Evolutionary conservation across 192 early-diverging fungal genomes (phyloP).

Genomic region (Chytriomyces sp.): DNA sequence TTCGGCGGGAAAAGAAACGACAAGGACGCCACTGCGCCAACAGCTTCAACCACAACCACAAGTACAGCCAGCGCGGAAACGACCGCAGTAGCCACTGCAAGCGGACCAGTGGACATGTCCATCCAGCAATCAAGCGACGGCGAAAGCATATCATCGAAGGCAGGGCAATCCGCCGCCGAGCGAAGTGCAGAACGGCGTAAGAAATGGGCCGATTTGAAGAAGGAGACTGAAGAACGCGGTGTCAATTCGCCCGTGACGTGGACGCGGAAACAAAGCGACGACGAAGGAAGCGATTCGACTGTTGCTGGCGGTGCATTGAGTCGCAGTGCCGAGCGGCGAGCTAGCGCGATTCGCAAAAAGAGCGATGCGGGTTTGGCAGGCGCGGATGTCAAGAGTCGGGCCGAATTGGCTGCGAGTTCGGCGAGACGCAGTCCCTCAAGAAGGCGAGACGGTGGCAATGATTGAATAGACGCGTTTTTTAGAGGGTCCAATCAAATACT

Average conservation of each 20-base stretch:
- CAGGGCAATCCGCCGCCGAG: not conserved
- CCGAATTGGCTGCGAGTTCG: not conserved
- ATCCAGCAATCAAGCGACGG: constrained; percentile 19
- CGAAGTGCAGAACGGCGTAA: constrained; percentile 13
- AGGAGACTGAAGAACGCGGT: not conserved
- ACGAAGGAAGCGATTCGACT: constrained; percentile 7
- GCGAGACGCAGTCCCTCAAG: not conserved
- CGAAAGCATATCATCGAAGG: constrained; percentile 4
- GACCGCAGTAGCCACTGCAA: not conserved
- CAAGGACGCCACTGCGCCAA: not conserved
- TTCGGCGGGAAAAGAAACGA: constrained; percentile 13
- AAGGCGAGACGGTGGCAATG: not conserved
- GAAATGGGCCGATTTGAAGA: constrained; percentile 35
- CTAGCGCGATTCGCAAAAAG: constrained; percentile 3
- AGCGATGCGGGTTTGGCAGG: constrained; percentile 18
- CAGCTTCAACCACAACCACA: not conserved
- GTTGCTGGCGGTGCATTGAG: not conserved
- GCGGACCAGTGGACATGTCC: not conserved
- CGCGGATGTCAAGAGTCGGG: not conserved
- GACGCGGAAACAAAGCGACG: not conserved
- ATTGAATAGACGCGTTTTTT: not conserved
- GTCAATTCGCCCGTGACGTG: not conserved
- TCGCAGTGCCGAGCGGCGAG: not conserved
- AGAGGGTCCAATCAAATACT: not conserved
- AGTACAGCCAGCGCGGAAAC: not conserved